A percentile compares a stretch with the other conserved stretches of the same genome.
Conservation (phyloP, 768 basidiomycete species). For the Pleurotus salmoneostramineus region DNA sequence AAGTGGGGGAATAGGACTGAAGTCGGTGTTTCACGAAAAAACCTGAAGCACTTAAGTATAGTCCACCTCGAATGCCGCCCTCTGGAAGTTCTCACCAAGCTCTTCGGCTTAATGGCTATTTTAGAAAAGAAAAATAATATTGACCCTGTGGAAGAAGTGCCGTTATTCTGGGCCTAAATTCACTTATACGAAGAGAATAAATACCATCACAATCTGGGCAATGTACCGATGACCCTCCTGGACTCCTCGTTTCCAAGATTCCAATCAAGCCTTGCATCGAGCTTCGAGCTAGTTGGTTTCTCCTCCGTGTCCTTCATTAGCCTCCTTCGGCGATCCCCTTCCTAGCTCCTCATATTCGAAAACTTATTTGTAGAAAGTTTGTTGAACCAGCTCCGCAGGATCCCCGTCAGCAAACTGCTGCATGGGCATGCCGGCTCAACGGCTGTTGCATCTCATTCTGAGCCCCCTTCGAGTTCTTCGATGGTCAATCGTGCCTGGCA, state of each 20-base stretch:
- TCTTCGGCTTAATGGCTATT: conserved; percentile 5
- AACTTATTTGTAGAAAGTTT: conserved; percentile 7
- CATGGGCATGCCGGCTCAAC: conserved; percentile 10
- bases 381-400: conserved; percentile 5
- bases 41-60: conserved; percentile 18
- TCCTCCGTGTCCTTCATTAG: conserved; percentile 9
- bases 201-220: conserved; percentile 5
- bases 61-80: conserved; percentile 14
- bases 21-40: conserved; percentile 48
- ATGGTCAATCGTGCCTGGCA: conserved; percentile 27
- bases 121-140: conserved; percentile 4
- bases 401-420: conserved; percentile 4
- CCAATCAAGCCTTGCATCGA: background rate
- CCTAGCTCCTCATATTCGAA: conserved; percentile 11
- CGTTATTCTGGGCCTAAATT: conserved; percentile 4
- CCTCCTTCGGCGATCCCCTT: conserved; percentile 8
- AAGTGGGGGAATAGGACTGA: conserved; percentile 40
- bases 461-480: conserved; percentile 10
- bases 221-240: conserved; percentile 6
- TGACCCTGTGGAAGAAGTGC: conserved; percentile 8
- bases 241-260: background rate
- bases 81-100: conserved; percentile 8
- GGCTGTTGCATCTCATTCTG: conserved; percentile 26
- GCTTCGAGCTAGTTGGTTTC: conserved; percentile 4
- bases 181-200: background rate